These are phyloP conservation scores for Olyra latifolia DNA, from an alignment of 176 grass and related monocot species.

Conservation along the genomic window DNA sequence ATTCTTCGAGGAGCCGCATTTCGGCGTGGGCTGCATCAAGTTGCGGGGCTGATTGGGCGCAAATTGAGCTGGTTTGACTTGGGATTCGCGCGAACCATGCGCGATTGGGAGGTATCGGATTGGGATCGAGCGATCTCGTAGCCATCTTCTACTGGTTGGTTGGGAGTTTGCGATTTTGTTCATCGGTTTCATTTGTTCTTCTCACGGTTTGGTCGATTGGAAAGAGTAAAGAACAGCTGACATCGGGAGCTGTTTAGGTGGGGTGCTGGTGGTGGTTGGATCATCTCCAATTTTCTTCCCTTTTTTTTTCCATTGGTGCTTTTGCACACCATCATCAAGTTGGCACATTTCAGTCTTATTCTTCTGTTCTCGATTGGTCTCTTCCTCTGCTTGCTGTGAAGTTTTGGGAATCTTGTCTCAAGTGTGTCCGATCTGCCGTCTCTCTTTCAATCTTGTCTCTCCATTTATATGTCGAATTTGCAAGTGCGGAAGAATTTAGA, in stretches of 20 bases:
- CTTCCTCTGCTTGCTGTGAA: background rate
- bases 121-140: background rate
- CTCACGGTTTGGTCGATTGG: background rate
- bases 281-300: background rate
- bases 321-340: background rate
- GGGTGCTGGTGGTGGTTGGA: background rate
- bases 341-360: conserved; percentile 1
- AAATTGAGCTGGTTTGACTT: conserved; percentile 19
- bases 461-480: background rate
- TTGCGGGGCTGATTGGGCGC: background rate
- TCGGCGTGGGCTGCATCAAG: background rate
- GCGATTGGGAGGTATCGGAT: conserved; percentile 17
- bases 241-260: conserved; percentile 5
- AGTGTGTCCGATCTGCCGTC: background rate
- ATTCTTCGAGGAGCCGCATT: conserved; percentile 18
- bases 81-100: background rate
- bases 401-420: conserved; percentile 13
- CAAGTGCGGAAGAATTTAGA: background rate
- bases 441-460: background rate
- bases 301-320: background rate
- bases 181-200: background rate
- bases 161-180: background rate
- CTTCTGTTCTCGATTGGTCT: background rate
- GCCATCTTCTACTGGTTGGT: background rate
- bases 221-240: background rate